Evolutionary conservation across 768 basidiomycete species (phyloP).

Genomic region (Kwoniella mangroviensis): DNA sequence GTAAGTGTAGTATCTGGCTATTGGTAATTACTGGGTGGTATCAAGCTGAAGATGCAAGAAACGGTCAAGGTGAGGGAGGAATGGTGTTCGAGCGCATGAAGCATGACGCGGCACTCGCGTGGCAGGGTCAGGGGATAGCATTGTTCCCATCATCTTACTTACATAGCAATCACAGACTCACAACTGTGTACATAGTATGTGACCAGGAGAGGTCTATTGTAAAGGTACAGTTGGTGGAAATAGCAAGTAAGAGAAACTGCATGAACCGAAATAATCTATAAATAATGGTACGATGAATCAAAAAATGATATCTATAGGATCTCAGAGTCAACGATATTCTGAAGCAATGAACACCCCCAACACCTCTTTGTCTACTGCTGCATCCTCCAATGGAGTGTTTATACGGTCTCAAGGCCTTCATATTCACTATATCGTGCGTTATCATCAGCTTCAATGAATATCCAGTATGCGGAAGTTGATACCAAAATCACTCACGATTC

Average conservation of each 20-base stretch:
- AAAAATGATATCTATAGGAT: too few species aligned
- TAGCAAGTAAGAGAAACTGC: neutral
- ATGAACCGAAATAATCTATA: neutral
- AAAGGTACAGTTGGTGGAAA: neutral
- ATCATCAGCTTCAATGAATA: neutral
- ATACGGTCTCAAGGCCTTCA: conserved; percentile 27
- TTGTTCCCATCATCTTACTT: too few species aligned
- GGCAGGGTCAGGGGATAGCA: neutral
- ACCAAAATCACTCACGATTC: conserved; percentile 60
- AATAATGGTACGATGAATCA: neutral
- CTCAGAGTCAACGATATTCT: too few species aligned
- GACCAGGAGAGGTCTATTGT: neutral
- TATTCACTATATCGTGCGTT: conserved; percentile 4
- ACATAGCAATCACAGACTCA: too few species aligned
- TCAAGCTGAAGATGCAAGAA: neutral
- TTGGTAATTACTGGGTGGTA: neutral
- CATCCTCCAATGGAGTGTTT: too few species aligned
- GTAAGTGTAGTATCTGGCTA: neutral
- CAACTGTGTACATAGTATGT: neutral
- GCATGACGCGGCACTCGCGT: conserved; percentile 9
- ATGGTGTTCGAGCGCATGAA: neutral
- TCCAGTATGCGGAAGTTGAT: neutral
- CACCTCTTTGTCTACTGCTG: too few species aligned
- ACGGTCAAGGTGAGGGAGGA: neutral
- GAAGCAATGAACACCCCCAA: too few species aligned